Base-by-base conservation (phyloP, 2,329 filamentous ascomycete species). In the Diaporthe citrichinensis region DNA sequence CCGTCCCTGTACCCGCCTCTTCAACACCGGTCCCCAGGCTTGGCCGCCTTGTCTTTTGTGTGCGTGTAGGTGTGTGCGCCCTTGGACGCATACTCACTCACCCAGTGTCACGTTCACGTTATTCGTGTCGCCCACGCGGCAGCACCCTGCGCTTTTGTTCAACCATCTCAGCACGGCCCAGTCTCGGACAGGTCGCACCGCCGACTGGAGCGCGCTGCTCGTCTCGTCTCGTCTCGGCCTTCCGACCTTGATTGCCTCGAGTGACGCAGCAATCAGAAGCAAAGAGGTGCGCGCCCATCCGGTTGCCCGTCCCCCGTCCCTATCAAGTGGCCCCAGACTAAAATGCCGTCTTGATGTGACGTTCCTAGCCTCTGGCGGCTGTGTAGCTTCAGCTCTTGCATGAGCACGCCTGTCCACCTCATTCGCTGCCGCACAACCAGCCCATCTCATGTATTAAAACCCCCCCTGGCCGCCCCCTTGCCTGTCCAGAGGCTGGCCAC, bases 341-440 rank as follows among this genome's bases (percentile, higher is more conserved):
- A 61, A 39, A 46, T 69, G 65, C 55, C 46, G 73, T 74, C 73
- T 71, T 62, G 53, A 74, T 74, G 62, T 69, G 51, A 74, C 62
- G 61, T 44, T 62, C 41, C 55, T 68, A 68, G 72, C 39, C 46
- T 65, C 49, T 51, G 49, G 39, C 49, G 59, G 46, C 34, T 58
- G 20, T 69, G 72, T 68, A 68, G 65, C 55, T 59, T 53, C 53
- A 69, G 62, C 65, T 53, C 65, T 53, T 36, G 53, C 73, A 74
- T 73, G 46, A 73, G 55, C 71, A 53, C 44, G 36, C n/a, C 73
- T 61, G 62, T 23, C 46, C 49, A 58, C 65, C 73, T 28, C 44
- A 62, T 74, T 71, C 62, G 53, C 65, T 62, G 55, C 62, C 9
- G 53, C 41, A 51, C 73, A 62, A 55, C 44, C 73, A 74, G 31